These are phyloP conservation scores for Vicia villosa DNA, from an alignment of 306 rosid species.

Conservation along the genomic window DNA sequence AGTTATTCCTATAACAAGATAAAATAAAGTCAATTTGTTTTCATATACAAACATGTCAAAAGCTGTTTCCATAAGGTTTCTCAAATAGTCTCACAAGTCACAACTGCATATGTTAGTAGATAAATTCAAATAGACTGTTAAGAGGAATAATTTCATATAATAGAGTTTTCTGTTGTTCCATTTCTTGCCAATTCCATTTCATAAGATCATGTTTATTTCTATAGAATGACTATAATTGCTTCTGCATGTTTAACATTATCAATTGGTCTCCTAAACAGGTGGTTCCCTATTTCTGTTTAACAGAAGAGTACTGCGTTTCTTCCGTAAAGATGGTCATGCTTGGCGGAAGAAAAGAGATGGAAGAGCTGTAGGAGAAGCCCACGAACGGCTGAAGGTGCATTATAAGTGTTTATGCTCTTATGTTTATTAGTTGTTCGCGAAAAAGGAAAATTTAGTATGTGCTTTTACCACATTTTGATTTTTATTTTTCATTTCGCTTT, in stretches of 20 bases:
- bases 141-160: neutral
- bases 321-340: constrained; percentile 91
- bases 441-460: too few relatives aligned
- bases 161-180: neutral
- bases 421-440: neutral
- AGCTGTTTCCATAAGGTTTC: neutral
- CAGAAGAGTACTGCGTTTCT: constrained; percentile 91
- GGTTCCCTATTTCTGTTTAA: constrained; percentile 92
- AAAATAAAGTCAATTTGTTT: neutral
- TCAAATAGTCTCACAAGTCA: neutral
- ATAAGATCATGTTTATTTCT: constrained; percentile 5
- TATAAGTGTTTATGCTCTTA: constrained; percentile 30
- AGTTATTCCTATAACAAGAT: neutral
- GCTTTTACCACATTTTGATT: neutral
- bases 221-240: neutral
- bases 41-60: neutral
- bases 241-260: constrained; percentile 25
- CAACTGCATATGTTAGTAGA: neutral
- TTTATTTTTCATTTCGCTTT: constrained; percentile 15
- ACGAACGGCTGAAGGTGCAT: constrained; percentile 93
- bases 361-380: constrained; percentile 97
- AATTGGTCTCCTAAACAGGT: constrained; percentile 53
- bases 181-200: neutral
- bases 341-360: constrained; percentile 99
- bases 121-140: neutral